Percentiles rank a stretch among this genome's conserved stretches.
Evolutionary conservation across 306 rosid genomes (phyloP).

Genomic region (Quercus bicolor): DNA sequence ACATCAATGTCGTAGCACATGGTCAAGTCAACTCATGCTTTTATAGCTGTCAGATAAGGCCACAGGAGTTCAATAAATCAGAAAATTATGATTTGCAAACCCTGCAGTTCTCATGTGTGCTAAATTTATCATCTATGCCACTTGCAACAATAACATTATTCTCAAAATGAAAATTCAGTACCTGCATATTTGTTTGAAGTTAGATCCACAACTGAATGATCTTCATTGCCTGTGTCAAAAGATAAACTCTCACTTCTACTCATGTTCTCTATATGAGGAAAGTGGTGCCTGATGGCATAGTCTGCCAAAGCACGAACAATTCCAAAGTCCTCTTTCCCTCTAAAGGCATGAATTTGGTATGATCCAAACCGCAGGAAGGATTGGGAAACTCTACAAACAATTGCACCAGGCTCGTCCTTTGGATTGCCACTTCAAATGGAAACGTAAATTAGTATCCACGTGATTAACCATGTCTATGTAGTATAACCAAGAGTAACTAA

Average conservation of each 20-base stretch:
- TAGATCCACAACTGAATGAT: constrained; percentile 80
- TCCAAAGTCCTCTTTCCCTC: constrained; percentile 72
- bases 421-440: constrained; percentile 72
- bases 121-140: not conserved
- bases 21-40: not conserved
- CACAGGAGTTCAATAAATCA: not conserved
- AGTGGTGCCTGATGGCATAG: constrained; percentile 82
- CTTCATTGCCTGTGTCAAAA: constrained; percentile 73
- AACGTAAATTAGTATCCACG: not conserved
- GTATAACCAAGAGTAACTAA: not conserved
- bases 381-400: constrained; percentile 87
- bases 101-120: not conserved
- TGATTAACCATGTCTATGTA: not conserved
- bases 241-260: constrained; percentile 80
- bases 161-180: constrained; percentile 18
- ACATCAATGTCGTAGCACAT: not conserved
- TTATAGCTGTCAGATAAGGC: not conserved
- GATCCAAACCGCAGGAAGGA: constrained; percentile 98
- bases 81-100: not conserved
- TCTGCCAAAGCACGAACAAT: constrained; percentile 81
- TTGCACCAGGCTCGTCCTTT: constrained; percentile 95
- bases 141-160: not conserved
- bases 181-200: constrained; percentile 99
- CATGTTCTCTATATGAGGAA: constrained; percentile 88
- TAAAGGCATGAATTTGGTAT: constrained; percentile 79